Percentiles rank a stretch among this genome's conserved stretches.
These are phyloP conservation scores for Gentiana macrophylla DNA, from an alignment of 257 asterid species.

Conservation along the genomic window DNA sequence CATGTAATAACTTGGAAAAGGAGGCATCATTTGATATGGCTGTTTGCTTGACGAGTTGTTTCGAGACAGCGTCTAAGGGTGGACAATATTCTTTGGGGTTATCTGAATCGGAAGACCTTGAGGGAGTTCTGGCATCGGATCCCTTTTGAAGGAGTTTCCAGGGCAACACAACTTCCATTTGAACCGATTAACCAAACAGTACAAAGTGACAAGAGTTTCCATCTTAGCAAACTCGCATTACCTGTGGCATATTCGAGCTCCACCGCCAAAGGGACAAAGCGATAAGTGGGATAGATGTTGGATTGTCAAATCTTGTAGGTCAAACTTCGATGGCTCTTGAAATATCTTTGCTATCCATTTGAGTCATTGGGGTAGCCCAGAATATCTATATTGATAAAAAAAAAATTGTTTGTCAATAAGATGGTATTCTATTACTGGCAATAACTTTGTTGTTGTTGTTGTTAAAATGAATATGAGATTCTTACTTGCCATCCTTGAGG, in stretches of 20 bases:
- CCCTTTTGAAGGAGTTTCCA: slow-evolving; percentile 26
- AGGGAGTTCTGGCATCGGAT: slow-evolving; percentile 44
- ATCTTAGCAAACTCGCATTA: slow-evolving; percentile 55
- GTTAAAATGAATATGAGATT: neutral
- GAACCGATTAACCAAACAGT: slow-evolving; percentile 33
- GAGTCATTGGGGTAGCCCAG: slow-evolving; percentile 49
- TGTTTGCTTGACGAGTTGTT: too few relatives aligned
- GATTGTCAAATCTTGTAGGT: slow-evolving; percentile 34
- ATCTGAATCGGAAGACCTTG: slow-evolving; percentile 43
- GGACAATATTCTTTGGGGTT: slow-evolving; percentile 5
- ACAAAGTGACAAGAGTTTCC: slow-evolving; percentile 36
- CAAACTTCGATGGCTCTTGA: slow-evolving; percentile 39
- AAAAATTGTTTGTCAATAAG: too few relatives aligned
- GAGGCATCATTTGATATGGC: too few relatives aligned
- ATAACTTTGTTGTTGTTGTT: neutral
- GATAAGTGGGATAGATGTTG: slow-evolving; percentile 34
- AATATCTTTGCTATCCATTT: slow-evolving; percentile 44
- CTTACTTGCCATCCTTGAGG: slow-evolving; percentile 87
- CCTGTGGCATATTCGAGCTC: slow-evolving; percentile 56
- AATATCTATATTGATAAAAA: slow-evolving; percentile 24
- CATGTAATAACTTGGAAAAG: too few relatives aligned
- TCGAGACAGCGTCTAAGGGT: too few relatives aligned
- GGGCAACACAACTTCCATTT: slow-evolving; percentile 40
- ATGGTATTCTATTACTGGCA: too few relatives aligned
- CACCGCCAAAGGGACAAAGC: slow-evolving; percentile 51